These are phyloP conservation scores for Evernia prunastri DNA, from an alignment of 495 filamentous ascomycete genomes.

Conservation along the genomic window DNA sequence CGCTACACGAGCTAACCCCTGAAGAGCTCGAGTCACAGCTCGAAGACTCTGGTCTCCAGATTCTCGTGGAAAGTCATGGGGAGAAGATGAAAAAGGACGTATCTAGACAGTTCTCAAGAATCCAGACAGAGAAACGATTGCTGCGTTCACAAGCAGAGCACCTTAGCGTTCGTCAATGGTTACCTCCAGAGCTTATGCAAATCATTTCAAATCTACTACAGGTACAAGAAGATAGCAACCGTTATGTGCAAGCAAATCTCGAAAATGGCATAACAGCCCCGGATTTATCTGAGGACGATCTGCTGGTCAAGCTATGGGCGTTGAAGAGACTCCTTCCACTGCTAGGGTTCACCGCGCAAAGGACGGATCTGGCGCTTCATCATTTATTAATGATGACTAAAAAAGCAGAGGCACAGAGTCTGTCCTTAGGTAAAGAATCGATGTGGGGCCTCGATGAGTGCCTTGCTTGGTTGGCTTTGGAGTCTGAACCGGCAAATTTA, in stretches of 20 bases:
- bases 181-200: constrained; percentile 71
- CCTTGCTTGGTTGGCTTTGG: constrained; percentile 78
- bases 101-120: constrained; percentile 58
- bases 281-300: constrained; percentile 55
- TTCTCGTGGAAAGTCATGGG: constrained; percentile 72
- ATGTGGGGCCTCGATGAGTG: constrained; percentile 81
- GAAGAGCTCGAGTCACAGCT: constrained; percentile 81
- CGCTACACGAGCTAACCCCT: constrained; percentile 54
- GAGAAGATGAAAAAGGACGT: constrained; percentile 62
- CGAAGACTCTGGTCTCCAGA: constrained; percentile 74
- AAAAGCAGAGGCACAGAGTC: constrained; percentile 45
- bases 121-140: constrained; percentile 72
- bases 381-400: constrained; percentile 48
- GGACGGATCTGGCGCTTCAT: constrained; percentile 57
- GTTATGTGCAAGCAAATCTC: constrained; percentile 30
- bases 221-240: constrained; percentile 33
- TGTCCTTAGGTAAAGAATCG: constrained; percentile 50
- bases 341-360: constrained; percentile 58
- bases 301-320: constrained; percentile 72
- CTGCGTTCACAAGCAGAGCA: constrained; percentile 65
- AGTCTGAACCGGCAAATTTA: constrained; percentile 60
- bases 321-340: constrained; percentile 60
- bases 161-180: constrained; percentile 68
- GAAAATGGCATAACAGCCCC: neutral
- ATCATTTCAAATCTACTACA: constrained; percentile 54